Conservation (phyloP, 2,329 filamentous ascomycete species). For the Gliomastix tumulicola region DNA sequence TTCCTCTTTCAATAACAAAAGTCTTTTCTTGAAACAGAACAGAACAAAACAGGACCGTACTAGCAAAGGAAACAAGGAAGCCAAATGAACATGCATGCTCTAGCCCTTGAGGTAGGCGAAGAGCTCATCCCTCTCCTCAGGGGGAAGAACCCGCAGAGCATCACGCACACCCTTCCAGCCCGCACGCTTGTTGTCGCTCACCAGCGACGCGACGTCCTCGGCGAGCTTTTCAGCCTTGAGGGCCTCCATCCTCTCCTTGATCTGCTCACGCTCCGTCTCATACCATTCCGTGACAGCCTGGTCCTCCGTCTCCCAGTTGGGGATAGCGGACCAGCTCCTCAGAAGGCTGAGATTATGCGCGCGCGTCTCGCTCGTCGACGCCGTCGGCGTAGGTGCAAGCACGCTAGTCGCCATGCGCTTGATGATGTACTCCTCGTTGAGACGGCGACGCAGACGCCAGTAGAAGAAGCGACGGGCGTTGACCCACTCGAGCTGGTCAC, state of each 20-base stretch:
- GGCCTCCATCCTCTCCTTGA: constrained; percentile 77
- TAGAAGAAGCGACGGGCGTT: constrained; percentile 97
- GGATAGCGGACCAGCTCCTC: constrained; percentile 74
- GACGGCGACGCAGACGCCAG: constrained; percentile 93
- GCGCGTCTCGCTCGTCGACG: constrained; percentile 47
- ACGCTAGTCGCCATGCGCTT: constrained; percentile 65
- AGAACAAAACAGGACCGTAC: too few relatives aligned
- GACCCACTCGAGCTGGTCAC: constrained; percentile 75
- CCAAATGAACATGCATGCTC: too few relatives aligned
- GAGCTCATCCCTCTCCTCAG: constrained; percentile 80
- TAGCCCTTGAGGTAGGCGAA: constrained; percentile 51
- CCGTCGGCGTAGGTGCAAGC: constrained; percentile 17
- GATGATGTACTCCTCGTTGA: constrained; percentile 96
- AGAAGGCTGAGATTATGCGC: constrained; percentile 66
- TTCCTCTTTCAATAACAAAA: too few relatives aligned
- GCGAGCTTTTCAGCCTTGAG: constrained; percentile 67
- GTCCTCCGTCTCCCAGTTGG: constrained; percentile 73
- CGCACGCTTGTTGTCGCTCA: constrained; percentile 51
- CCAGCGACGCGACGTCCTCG: constrained; percentile 34
- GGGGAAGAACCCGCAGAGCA: constrained; percentile 78
- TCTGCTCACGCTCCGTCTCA: constrained; percentile 81
- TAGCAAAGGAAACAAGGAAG: too few relatives aligned
- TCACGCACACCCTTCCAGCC: constrained; percentile 81
- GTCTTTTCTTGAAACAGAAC: too few relatives aligned
- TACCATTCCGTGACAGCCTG: constrained; percentile 88